A percentile compares a stretch with the other conserved stretches of the same genome.
Evolutionary conservation across 2,329 filamentous ascomycete genomes (phyloP).

Genomic region (Lachnellula arida): DNA sequence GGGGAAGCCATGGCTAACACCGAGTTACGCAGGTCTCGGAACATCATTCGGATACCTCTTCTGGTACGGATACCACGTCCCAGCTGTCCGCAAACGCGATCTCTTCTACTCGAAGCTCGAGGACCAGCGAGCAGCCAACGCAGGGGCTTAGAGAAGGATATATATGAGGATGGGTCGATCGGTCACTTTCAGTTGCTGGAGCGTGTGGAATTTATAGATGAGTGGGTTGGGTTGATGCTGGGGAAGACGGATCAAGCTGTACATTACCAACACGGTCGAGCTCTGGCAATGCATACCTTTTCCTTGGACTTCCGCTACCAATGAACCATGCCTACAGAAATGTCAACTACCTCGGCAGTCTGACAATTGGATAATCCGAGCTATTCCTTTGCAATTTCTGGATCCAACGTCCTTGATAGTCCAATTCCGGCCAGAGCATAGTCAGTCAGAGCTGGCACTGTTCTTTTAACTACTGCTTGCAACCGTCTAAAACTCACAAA

Average conservation of each 20-base stretch:
- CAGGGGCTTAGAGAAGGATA: conserved; percentile 19
- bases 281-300: conserved; percentile 25
- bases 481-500: too few relatives aligned
- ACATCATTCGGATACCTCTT: conserved; percentile 48
- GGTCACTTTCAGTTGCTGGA: neutral
- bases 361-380: too few relatives aligned
- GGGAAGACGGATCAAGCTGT: conserved; percentile 23
- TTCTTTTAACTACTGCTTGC: too few relatives aligned
- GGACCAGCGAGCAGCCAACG: conserved; percentile 33
- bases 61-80: conserved; percentile 46
- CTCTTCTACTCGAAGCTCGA: conserved; percentile 39
- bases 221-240: conserved; percentile 4
- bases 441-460: too few relatives aligned
- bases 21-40: conserved; percentile 44
- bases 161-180: conserved; percentile 1
- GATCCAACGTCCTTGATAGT: too few relatives aligned
- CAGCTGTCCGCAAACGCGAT: conserved; percentile 37
- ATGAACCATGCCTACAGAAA: too few relatives aligned
- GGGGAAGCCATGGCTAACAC: conserved; percentile 2
- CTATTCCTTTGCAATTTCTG: too few relatives aligned
- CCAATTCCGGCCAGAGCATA: too few relatives aligned
- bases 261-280: conserved; percentile 28
- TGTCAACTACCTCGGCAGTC: too few relatives aligned
- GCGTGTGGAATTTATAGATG: neutral
- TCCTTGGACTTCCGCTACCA: neutral